phyloP scores from a whole-genome alignment of 2,329 filamentous ascomycete genomes.

The Passalora sequoiae region DNA sequence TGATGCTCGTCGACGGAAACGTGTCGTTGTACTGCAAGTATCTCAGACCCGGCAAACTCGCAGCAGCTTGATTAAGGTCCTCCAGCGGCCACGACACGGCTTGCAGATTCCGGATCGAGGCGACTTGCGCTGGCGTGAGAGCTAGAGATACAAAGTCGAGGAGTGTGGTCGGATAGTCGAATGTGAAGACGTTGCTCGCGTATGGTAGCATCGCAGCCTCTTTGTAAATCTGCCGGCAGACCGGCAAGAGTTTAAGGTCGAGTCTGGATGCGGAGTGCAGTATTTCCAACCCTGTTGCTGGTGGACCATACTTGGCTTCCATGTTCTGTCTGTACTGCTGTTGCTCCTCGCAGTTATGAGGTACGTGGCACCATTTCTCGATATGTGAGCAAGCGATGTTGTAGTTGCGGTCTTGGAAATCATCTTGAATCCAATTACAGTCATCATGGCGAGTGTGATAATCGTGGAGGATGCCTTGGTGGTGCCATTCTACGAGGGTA shows the following conservation, averaged over 20 bases:
- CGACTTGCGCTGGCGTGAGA: neutral
- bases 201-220: conserved; percentile 3
- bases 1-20: neutral
- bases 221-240: conserved; percentile 3
- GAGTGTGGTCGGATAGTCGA: neutral
- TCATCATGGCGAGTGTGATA: neutral
- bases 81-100: neutral
- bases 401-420: neutral
- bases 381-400: neutral
- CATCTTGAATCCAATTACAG: neutral
- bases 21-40: neutral
- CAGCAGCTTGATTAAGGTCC: neutral
- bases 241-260: neutral
- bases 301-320: neutral
- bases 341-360: neutral
- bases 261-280: neutral
- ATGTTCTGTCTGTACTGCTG: neutral
- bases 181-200: neutral
- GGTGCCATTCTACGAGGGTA: neutral
- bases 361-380: neutral
- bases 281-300: neutral
- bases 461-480: neutral
- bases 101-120: neutral
- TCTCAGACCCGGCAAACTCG: neutral
- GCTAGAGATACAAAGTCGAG: neutral